Evolutionary conservation across 352 stramenopile genomes (phyloP), one percentile per base, ranked within the genome.

Genomic region (Phytophthora crassamura): DNA sequence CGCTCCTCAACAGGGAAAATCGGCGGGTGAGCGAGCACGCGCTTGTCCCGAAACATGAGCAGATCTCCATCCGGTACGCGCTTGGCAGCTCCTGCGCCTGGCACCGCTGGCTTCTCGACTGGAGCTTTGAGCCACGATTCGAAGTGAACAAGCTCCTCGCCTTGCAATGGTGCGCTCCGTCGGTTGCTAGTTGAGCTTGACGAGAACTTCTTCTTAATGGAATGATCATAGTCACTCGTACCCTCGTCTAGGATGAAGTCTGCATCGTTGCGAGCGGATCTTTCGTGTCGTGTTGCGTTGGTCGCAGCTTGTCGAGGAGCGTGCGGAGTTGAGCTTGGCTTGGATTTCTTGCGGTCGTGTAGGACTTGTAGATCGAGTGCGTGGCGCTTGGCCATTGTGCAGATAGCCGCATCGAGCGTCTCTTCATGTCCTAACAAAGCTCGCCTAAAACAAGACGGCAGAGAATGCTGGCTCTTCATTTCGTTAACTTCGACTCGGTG

Each of bases 11-110:
- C 35, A 11, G 56, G 62, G 43, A 71, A 75, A 41, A 74, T 59
- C 2, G 59, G 40, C n/a, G 59, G 59, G 10, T 69, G 33, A 10
- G 64, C 54, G 7, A 71, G 53, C 10, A 69, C 62, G 7, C 68
- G 59, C 14, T 62, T 64, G 11, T 70, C 71, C 28, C 76, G 69
- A 68, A 91, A 89, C 80, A 91, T 91, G 25, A 38, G 61, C 16
- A 91, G 42, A 30, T 82, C 77, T 18, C 36, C 73, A 45, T 91
- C 78, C 0, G 53, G 58, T 0, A 70, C 42, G 11, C 60, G 66
- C 59, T 82, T 84, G 9, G 74, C 80, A 16, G 78, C 72, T 33
- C 80, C 82, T 49, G 82, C 80, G 15, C 71, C 71, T 14, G 53
- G 58, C 11, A 91, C 74, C 5, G 64, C 74, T 11, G 67, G 53